Conservation (phyloP, 2,329 filamentous ascomycete genomes). For the Apiospora koreana region DNA sequence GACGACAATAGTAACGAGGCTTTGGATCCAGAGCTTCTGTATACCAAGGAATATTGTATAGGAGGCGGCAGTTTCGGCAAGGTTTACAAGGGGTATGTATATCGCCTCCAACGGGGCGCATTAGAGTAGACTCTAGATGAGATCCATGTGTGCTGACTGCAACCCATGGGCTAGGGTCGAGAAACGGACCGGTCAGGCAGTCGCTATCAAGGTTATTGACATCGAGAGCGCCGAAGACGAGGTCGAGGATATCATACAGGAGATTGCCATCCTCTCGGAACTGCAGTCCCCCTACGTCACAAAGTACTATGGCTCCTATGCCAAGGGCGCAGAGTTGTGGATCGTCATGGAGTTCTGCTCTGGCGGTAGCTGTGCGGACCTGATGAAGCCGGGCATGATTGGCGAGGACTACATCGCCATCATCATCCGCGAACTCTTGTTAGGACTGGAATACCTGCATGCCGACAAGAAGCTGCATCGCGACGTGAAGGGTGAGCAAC, state of each 20-base stretch:
- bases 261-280: constrained; percentile 96
- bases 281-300: constrained; percentile 96
- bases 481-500: constrained; percentile 84
- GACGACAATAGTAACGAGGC: constrained; percentile 54
- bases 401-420: constrained; percentile 97
- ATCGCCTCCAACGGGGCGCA: neutral
- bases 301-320: constrained; percentile 95
- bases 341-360: constrained; percentile 99
- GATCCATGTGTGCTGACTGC: constrained; percentile 16
- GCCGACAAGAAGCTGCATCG: constrained; percentile 94
- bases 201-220: constrained; percentile 98
- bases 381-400: constrained; percentile 92
- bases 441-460: constrained; percentile 91
- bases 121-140: no score
- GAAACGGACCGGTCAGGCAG: constrained; percentile 87
- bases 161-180: constrained; percentile 66
- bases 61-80: constrained; percentile 98
- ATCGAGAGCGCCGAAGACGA: constrained; percentile 99
- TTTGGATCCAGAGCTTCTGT: constrained; percentile 85
- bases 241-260: constrained; percentile 98
- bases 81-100: constrained; percentile 88
- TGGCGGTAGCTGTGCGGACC: constrained; percentile 90
- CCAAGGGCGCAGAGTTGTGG: constrained; percentile 95
- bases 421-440: constrained; percentile 84
- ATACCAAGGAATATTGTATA: constrained; percentile 93